phyloP scores from a whole-genome alignment of 495 filamentous ascomycete species.

The Apiosordaria backusii region DNA sequence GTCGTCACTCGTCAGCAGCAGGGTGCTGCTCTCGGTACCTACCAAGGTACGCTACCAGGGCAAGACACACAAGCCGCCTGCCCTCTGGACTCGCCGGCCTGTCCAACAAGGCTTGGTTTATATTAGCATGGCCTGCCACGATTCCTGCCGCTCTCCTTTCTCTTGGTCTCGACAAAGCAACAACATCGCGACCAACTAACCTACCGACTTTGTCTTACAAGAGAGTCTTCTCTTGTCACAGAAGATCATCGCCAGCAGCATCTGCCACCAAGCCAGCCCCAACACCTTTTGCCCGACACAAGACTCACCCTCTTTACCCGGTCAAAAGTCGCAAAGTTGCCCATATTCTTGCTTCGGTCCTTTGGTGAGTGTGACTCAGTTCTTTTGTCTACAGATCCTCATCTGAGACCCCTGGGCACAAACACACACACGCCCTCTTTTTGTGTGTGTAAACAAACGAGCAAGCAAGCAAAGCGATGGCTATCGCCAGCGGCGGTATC shows the following conservation, averaged over 20 bases:
- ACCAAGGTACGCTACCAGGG: conserved; percentile 4
- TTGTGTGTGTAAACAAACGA: background rate
- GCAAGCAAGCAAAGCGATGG: conserved; percentile 6
- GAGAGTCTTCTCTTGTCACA: conserved; percentile 54
- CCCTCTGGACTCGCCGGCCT: background rate
- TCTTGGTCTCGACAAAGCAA: conserved; percentile 43
- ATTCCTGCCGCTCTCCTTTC: conserved; percentile 25
- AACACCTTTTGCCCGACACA: conserved; percentile 30
- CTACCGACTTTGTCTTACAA: conserved; percentile 35
- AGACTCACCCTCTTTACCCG: background rate
- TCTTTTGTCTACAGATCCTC: background rate
- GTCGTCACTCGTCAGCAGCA: conserved; percentile 2
- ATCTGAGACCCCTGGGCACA: background rate
- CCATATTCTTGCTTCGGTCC: conserved; percentile 22
- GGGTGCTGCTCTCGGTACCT: conserved; percentile 9
- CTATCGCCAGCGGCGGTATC: conserved; percentile 4
- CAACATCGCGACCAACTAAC: conserved; percentile 40
- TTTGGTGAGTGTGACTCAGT: conserved; percentile 25
- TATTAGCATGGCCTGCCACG: conserved; percentile 19
- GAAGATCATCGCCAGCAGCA: conserved; percentile 45
- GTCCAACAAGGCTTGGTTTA: conserved; percentile 21
- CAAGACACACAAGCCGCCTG: conserved; percentile 2
- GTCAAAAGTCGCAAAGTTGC: conserved; percentile 30
- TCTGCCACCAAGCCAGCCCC: conserved; percentile 35
- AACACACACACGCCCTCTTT: background rate